Percentiles rank a stretch among this genome's conserved stretches.
Evolutionary conservation across 768 basidiomycete genomes (phyloP).

Genomic region (Suillus subluteus): DNA sequence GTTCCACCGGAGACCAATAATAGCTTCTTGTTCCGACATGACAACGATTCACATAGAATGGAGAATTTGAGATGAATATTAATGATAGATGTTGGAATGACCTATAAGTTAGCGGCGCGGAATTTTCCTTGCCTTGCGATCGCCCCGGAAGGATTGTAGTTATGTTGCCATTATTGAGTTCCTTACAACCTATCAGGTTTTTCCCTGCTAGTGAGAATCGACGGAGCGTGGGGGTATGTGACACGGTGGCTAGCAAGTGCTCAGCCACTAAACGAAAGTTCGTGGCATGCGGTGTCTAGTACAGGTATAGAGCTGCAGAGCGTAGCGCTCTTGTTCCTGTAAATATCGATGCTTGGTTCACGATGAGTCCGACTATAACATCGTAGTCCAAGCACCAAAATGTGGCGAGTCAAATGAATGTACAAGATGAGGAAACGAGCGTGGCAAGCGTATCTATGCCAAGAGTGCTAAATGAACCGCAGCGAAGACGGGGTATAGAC

Average conservation of each 20-base stretch:
- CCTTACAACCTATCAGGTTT: too few species aligned
- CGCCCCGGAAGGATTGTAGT: neutral
- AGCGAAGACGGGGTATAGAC: too few species aligned
- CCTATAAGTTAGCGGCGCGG: neutral
- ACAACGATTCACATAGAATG: neutral
- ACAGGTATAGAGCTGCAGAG: neutral
- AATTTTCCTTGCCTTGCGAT: neutral
- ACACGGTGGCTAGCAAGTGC: too few species aligned
- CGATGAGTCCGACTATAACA: neutral
- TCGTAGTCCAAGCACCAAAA: too few species aligned
- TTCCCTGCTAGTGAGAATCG: too few species aligned
- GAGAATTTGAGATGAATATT: neutral
- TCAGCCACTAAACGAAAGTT: too few species aligned
- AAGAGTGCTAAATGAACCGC: too few species aligned
- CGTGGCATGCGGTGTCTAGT: neutral
- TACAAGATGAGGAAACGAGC: neutral
- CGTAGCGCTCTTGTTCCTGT: neutral
- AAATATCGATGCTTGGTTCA: neutral
- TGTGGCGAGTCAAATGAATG: neutral
- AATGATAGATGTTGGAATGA: neutral
- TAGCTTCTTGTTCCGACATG: neutral
- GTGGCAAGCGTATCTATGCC: neutral
- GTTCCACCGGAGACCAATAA: neutral
- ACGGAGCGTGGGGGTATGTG: too few species aligned
- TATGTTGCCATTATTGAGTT: neutral